Evolutionary conservation across 2,329 filamentous ascomycete species (phyloP).

Genomic region (Aspergillus caelatus): DNA sequence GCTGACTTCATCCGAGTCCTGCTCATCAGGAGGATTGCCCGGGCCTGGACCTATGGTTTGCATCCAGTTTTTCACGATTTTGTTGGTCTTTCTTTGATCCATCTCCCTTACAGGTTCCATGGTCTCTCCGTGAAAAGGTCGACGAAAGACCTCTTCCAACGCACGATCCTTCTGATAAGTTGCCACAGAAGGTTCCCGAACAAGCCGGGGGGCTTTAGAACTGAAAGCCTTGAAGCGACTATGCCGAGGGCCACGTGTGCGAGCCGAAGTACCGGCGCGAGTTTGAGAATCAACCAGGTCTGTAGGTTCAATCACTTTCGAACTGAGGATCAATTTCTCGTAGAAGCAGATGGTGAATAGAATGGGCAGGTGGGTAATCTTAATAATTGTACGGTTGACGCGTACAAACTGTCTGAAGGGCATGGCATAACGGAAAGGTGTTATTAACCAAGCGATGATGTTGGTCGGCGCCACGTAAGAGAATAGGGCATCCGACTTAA

Average conservation of each 20-base stretch:
- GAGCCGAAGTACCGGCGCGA: constrained; percentile 52
- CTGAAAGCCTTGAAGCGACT: constrained; percentile 69
- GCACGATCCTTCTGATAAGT: constrained; percentile 89
- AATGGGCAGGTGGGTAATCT: constrained; percentile 84
- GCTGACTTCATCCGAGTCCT: constrained; percentile 62
- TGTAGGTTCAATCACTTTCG: constrained; percentile 76
- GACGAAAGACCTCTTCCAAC: constrained; percentile 86
- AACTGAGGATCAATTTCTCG: constrained; percentile 76
- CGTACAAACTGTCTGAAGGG: constrained; percentile 80
- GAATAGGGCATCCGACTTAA: constrained; percentile 96
- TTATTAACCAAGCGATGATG: constrained; percentile 85
- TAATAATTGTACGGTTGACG: constrained; percentile 88
- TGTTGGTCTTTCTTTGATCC: constrained; percentile 72
- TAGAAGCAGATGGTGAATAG: constrained; percentile 86
- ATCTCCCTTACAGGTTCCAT: constrained; percentile 60
- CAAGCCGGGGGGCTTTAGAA: constrained; percentile 61
- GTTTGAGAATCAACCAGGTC: constrained; percentile 78
- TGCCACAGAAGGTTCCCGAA: constrained; percentile 83
- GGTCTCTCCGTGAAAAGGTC: constrained; percentile 65
- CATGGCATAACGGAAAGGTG: constrained; percentile 78
- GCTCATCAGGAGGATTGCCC: constrained; percentile 61
- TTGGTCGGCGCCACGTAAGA: constrained; percentile 92
- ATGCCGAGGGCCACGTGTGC: constrained; percentile 62
- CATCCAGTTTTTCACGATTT: constrained; percentile 90
- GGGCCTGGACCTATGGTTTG: constrained; percentile 63